Conservation (phyloP, 495 filamentous ascomycete genomes). For the Aspergillus biplanus region DNA sequence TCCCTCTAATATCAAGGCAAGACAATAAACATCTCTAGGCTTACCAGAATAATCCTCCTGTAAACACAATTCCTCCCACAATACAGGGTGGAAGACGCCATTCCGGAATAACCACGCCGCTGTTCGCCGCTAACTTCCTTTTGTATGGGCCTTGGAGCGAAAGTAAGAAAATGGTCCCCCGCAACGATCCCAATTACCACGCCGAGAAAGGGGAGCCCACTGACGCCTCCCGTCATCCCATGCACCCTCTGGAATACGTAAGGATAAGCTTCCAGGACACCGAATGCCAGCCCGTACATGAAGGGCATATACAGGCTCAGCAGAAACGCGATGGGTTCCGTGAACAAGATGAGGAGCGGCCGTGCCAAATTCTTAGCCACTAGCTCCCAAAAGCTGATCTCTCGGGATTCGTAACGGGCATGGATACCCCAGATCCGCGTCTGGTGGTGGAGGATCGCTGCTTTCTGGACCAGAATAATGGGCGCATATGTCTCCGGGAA, state of each 20-base stretch:
- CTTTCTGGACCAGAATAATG: conserved; percentile 41
- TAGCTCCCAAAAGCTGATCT: conserved; percentile 41
- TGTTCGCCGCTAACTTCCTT: conserved; percentile 32
- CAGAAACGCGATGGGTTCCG: conserved; percentile 48
- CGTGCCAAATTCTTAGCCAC: conserved; percentile 44
- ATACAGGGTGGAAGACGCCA: conserved; percentile 48
- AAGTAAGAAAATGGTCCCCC: conserved; percentile 30
- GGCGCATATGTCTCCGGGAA: conserved; percentile 44
- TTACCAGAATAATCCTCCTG: conserved; percentile 57
- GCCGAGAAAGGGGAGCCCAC: conserved; percentile 36
- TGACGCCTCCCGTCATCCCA: conserved; percentile 32
- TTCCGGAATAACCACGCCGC: conserved; percentile 33
- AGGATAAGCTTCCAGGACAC: conserved; percentile 37
- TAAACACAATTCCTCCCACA: conserved; percentile 49
- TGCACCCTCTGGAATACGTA: conserved; percentile 36
- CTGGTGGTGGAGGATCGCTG: conserved; percentile 40
- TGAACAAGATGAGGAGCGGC: conserved; percentile 46
- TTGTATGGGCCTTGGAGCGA: conserved; percentile 29
- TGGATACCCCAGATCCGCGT: conserved; percentile 52
- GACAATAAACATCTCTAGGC: neutral
- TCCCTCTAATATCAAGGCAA: too few relatives aligned
- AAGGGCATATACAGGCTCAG: conserved; percentile 47
- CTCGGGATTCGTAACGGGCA: conserved; percentile 50
- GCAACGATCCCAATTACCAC: conserved; percentile 36
- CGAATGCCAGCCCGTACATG: conserved; percentile 43